Percentiles rank a stretch among this genome's conserved stretches.
Evolutionary conservation across 139 green algal genomes (phyloP).

Genomic region (Gonium pectorale): DNA sequence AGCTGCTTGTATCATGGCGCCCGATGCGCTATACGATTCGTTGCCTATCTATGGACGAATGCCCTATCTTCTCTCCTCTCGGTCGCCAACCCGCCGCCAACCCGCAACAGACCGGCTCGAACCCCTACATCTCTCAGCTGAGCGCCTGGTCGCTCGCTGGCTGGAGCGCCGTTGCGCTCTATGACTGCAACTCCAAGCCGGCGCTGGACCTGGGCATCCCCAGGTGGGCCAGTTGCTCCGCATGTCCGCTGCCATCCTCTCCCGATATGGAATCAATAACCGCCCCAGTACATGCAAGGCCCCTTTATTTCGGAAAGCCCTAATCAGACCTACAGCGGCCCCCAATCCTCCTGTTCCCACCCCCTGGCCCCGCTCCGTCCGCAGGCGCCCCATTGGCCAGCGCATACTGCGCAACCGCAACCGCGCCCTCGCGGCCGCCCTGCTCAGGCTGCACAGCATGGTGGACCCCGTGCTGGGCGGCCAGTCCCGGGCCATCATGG

Average conservation of each 20-base stretch:
- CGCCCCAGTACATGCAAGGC: background rate
- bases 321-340: background rate
- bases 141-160: background rate
- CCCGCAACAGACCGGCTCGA: background rate
- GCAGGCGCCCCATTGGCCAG: background rate
- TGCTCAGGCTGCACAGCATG: background rate
- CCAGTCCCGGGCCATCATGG: background rate
- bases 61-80: background rate
- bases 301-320: background rate
- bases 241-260: background rate
- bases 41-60: background rate
- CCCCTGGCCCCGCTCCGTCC: too few species aligned
- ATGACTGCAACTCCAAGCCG: background rate
- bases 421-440: background rate
- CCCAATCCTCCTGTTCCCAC: too few species aligned
- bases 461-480: background rate
- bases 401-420: constrained; percentile 4
- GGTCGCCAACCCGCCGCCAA: background rate
- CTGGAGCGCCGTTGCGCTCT: background rate
- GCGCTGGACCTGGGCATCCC: background rate
- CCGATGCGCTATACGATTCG: background rate
- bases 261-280: background rate
- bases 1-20: background rate
- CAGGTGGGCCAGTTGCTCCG: background rate
- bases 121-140: background rate